Evolutionary conservation across 768 basidiomycete species (phyloP).

Genomic region (Coprinopsis strossmayeri): DNA sequence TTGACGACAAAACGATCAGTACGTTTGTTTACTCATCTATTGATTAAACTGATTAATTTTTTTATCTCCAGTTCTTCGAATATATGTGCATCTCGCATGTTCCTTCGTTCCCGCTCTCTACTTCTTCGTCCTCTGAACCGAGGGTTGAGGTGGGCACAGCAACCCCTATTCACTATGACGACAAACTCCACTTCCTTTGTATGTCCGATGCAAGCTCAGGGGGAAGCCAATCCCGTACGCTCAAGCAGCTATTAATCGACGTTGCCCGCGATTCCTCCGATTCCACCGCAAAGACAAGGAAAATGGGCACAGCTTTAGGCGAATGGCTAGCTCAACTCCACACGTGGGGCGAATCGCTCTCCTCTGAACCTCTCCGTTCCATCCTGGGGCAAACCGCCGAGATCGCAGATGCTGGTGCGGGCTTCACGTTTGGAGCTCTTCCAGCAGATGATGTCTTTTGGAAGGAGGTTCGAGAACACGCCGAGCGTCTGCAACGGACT

Average conservation of each 20-base stretch:
- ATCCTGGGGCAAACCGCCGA: not conserved
- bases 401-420: not conserved
- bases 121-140: too few relatives aligned
- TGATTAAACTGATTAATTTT: not conserved
- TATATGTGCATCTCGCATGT: not conserved
- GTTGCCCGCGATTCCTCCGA: not conserved
- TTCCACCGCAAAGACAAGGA: not conserved
- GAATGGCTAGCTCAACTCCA: constrained; percentile 4
- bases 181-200: not conserved
- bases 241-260: not conserved
- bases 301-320: not conserved
- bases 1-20: not conserved
- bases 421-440: not conserved
- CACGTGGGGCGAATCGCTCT: not conserved
- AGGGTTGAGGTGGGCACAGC: not conserved
- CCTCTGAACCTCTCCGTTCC: not conserved
- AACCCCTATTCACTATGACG: not conserved
- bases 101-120: not conserved
- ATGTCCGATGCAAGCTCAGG: not conserved
- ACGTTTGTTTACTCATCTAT: not conserved
- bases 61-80: not conserved
- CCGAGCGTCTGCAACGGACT: not conserved
- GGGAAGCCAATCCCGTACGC: not conserved
- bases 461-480: not conserved
- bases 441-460: not conserved